Conservation (phyloP, 805 yeast genomes). For the Barnettozyma botsteinii region DNA sequence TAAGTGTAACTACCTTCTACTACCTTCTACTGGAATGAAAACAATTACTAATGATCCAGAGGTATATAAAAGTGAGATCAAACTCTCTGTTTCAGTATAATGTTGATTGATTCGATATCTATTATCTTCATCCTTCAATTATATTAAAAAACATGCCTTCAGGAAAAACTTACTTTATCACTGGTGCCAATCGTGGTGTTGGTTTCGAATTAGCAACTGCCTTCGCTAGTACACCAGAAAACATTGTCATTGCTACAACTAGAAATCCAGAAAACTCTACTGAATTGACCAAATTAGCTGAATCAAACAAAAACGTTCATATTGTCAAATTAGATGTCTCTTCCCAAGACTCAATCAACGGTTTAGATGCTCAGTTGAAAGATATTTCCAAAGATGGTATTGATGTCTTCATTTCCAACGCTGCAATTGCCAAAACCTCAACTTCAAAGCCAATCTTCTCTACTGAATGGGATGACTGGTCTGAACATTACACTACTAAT, state of each 20-base stretch:
- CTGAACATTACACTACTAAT: slow-evolving; percentile 5
- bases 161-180: slow-evolving; percentile 7
- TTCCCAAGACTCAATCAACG: slow-evolving; percentile 10
- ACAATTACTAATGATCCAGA: too few relatives aligned
- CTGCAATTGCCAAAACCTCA: slow-evolving; percentile 6
- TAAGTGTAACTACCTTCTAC: too few relatives aligned
- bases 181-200: slow-evolving; percentile 8
- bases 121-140: too few relatives aligned
- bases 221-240: neutral
- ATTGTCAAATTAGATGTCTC: slow-evolving; percentile 10
- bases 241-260: slow-evolving; percentile 1
- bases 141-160: too few relatives aligned
- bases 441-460: neutral
- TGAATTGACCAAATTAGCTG: slow-evolving; percentile 4
- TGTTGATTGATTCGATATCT: too few relatives aligned
- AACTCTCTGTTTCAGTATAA: too few relatives aligned
- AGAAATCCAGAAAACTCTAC: neutral
- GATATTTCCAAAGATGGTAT: slow-evolving; percentile 10
- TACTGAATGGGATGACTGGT: neutral
- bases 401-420: slow-evolving; percentile 15
- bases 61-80: too few relatives aligned
- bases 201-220: slow-evolving; percentile 5
- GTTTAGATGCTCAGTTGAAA: slow-evolving; percentile 4
- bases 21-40: too few relatives aligned
- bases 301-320: slow-evolving; percentile 3